These are phyloP conservation scores for Arthrobotrys sphaeroides DNA, from an alignment of 2,329 filamentous ascomycete genomes.

Conservation along the genomic window DNA sequence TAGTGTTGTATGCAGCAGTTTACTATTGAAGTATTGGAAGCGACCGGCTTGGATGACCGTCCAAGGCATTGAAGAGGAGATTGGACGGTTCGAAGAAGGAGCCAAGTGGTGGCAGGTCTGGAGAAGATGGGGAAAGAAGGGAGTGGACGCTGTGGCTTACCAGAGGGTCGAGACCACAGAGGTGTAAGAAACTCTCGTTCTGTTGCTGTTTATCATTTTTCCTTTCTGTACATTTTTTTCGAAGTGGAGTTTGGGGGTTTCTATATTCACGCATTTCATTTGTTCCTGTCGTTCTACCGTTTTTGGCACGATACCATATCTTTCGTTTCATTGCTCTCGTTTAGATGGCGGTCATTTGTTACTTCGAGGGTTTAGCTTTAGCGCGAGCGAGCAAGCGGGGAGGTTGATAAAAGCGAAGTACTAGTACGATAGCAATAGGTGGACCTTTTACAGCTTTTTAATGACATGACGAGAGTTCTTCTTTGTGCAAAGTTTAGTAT, in stretches of 20 bases:
- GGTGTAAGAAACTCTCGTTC: slow-evolving; percentile 17
- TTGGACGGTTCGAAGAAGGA: slow-evolving; percentile 59
- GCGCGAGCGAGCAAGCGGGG: background rate
- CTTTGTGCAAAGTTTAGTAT: too few species aligned
- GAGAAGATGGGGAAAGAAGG: slow-evolving; percentile 19
- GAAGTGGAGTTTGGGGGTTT: slow-evolving; percentile 9
- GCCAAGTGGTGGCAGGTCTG: slow-evolving; percentile 54
- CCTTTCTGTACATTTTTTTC: background rate
- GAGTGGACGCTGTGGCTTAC: slow-evolving; percentile 21
- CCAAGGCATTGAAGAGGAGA: slow-evolving; percentile 70
- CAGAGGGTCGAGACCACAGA: slow-evolving; percentile 39
- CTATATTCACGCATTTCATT: background rate
- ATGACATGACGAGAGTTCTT: background rate
- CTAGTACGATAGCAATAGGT: background rate
- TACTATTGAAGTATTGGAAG: slow-evolving; percentile 87
- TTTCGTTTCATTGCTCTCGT: background rate
- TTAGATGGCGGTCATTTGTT: slow-evolving; percentile 63
- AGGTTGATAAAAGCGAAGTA: background rate
- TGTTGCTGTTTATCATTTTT: background rate
- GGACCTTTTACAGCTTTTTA: slow-evolving; percentile 4
- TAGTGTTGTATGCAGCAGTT: slow-evolving; percentile 83
- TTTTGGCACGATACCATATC: slow-evolving; percentile 9
- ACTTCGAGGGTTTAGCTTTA: background rate
- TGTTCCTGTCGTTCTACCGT: background rate
- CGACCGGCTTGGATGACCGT: slow-evolving; percentile 87